Percentiles rank a stretch among this genome's conserved stretches.
These are phyloP conservation scores for Phialophora expanda DNA, from an alignment of 2,329 filamentous ascomycete species.

Conservation along the genomic window DNA sequence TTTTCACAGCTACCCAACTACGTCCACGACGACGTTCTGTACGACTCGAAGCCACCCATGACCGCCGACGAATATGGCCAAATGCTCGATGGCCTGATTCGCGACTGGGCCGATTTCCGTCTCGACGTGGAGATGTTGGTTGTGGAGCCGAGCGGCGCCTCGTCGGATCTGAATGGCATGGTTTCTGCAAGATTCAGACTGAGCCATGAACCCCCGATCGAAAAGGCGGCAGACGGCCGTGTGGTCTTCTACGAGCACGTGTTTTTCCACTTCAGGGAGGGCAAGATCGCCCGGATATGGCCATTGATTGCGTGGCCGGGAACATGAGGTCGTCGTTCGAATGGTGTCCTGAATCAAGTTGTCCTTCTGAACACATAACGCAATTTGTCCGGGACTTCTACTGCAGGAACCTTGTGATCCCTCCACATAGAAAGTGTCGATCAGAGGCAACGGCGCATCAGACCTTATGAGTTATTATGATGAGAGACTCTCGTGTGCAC, in stretches of 20 bases:
- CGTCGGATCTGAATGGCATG: constrained; percentile 21
- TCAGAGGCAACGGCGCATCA: too few species aligned
- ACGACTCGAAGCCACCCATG: constrained; percentile 24
- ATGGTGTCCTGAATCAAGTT: not conserved
- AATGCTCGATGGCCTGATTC: constrained; percentile 20
- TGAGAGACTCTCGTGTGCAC: too few species aligned
- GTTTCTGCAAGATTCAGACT: constrained; percentile 28
- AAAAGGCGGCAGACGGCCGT: constrained; percentile 8
- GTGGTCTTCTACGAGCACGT: constrained; percentile 29
- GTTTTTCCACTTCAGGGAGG: constrained; percentile 20
- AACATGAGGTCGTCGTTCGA: constrained; percentile 13
- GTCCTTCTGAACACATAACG: not conserved
- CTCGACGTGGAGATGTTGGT: constrained; percentile 27
- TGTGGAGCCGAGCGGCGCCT: constrained; percentile 14
- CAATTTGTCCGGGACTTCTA: too few species aligned
- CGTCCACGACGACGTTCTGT: constrained; percentile 21
- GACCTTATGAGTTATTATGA: too few species aligned
- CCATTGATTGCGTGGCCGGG: constrained; percentile 27
- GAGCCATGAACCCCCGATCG: constrained; percentile 16
- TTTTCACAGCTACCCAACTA: constrained; percentile 16
- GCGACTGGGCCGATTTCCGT: constrained; percentile 18
- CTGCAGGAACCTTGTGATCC: too few species aligned
- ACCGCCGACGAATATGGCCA: constrained; percentile 22
- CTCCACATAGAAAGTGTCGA: too few species aligned
- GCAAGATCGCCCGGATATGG: constrained; percentile 28